These are phyloP conservation scores for Saxophila tyrrhenica DNA, from an alignment of 495 filamentous ascomycete species.

Conservation along the genomic window DNA sequence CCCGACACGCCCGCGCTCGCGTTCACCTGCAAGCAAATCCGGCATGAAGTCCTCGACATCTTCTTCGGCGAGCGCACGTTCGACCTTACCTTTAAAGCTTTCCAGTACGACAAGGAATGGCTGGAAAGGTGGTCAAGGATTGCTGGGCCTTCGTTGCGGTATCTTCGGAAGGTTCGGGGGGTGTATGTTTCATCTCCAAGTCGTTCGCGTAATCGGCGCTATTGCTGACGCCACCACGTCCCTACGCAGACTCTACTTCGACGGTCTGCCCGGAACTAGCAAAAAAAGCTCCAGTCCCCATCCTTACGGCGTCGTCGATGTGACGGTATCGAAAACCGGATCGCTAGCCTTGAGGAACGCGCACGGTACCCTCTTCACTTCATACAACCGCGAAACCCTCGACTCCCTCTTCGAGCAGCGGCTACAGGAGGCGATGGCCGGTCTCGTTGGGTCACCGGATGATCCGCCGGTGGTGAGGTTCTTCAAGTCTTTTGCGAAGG, in stretches of 20 bases:
- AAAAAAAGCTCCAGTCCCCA: no score
- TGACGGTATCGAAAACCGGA: no score
- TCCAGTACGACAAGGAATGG: not conserved
- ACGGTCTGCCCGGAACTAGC: no score
- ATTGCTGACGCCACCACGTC: not conserved
- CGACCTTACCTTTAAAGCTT: not conserved
- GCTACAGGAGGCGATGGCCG: no score
- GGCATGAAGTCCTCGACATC: not conserved
- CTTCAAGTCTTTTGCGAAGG: not conserved
- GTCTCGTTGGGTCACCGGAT: not conserved
- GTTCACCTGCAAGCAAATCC: not conserved
- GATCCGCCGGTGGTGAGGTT: not conserved
- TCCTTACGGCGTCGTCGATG: no score
- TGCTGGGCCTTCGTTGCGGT: not conserved
- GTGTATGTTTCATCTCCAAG: not conserved
- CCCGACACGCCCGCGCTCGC: not conserved
- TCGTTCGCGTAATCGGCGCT: not conserved
- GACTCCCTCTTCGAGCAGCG: not conserved
- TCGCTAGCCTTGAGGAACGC: no score
- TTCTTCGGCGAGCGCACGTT: not conserved
- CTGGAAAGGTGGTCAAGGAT: not conserved
- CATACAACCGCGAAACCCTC: not conserved
- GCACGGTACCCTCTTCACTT: no score
- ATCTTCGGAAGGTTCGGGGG: not conserved
- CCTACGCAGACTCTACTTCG: not conserved